phyloP scores from a whole-genome alignment of 148 eudicot species.

The Cornus controversa region DNA sequence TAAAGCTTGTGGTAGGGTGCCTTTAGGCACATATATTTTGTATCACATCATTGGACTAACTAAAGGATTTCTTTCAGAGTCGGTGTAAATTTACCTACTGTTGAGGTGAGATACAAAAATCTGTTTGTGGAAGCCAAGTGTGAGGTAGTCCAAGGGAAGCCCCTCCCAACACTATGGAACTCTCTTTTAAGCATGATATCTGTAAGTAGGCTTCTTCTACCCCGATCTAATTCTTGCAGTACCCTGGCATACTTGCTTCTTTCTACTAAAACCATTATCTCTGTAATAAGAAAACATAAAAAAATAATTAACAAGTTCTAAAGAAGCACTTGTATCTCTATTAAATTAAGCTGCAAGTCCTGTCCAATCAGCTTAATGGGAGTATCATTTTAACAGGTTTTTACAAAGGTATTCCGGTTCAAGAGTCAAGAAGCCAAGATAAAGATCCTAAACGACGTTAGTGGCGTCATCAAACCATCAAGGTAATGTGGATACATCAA shows the following conservation, averaged over 20 bases:
- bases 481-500: slow-evolving; percentile 34
- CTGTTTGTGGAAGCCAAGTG: slow-evolving; percentile 48
- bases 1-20: too few species aligned
- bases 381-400: slow-evolving; percentile 39
- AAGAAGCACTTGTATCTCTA: background rate
- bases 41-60: background rate
- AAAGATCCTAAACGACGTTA: slow-evolving; percentile 54
- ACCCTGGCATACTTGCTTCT: background rate
- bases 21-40: background rate
- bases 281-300: background rate
- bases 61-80: slow-evolving; percentile 30
- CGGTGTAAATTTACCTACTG: slow-evolving; percentile 55
- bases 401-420: slow-evolving; percentile 43
- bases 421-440: slow-evolving; percentile 49
- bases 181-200: slow-evolving; percentile 34
- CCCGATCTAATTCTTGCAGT: background rate
- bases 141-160: slow-evolving; percentile 65
- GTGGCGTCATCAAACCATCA: slow-evolving; percentile 74
- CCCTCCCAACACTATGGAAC: slow-evolving; percentile 73
- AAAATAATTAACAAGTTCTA: background rate
- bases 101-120: slow-evolving; percentile 51
- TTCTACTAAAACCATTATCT: background rate
- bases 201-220: slow-evolving; percentile 29
- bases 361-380: background rate
- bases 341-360: background rate